phyloP scores from a whole-genome alignment of 176 grass and related monocot species.

The Cenchrus americanus region DNA sequence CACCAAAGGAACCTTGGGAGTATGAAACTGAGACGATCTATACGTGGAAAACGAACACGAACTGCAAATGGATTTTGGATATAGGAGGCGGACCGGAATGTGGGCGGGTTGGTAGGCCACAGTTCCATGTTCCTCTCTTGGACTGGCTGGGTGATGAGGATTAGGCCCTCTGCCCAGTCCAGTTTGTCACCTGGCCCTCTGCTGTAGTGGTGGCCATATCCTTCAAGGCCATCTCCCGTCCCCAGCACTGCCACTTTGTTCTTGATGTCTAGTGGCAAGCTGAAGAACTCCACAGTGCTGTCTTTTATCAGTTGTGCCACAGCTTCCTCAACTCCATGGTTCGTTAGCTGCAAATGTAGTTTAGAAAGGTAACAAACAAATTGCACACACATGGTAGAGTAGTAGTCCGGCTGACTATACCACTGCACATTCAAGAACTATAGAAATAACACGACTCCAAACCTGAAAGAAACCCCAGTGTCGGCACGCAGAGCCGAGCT shows the following conservation, averaged over 20 bases:
- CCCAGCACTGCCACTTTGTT: background rate
- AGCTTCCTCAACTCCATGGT: background rate
- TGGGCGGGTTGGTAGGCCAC: background rate
- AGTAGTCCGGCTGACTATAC: background rate
- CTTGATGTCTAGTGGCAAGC: constrained; percentile 10
- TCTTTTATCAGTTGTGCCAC: background rate
- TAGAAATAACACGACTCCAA: background rate
- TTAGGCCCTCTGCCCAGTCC: constrained; percentile 27
- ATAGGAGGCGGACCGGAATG: background rate
- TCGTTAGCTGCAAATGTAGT: background rate
- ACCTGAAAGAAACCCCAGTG: constrained; percentile 39
- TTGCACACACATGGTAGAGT: background rate
- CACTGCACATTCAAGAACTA: background rate
- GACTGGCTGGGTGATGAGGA: background rate
- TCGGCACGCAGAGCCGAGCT: background rate
- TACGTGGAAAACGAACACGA: no score
- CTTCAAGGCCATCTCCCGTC: background rate
- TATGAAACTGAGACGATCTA: no score
- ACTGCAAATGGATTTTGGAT: no score
- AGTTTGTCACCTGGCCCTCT: background rate
- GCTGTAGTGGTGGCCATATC: constrained; percentile 30
- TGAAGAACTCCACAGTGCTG: background rate
- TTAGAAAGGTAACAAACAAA: background rate
- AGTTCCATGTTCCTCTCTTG: background rate
- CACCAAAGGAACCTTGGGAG: background rate